A percentile compares a stretch with the other conserved stretches of the same genome.
Conservation (phyloP, 495 filamentous ascomycete genomes). For the Penicillium steckii region DNA sequence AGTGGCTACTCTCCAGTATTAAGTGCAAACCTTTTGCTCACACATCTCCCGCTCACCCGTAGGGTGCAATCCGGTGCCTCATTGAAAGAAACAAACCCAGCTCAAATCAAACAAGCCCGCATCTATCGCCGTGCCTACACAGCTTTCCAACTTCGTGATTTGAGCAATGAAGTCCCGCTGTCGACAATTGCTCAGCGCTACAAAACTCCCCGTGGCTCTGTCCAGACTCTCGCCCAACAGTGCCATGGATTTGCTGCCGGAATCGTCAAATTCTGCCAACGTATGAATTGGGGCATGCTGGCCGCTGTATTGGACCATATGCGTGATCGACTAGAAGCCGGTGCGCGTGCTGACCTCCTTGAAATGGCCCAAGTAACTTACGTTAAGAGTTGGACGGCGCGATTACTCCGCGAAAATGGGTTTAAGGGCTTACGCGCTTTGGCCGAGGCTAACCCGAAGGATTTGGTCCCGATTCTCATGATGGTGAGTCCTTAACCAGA, state of each 20-base stretch:
- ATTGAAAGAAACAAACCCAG: slow-evolving; percentile 60
- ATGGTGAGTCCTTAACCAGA: slow-evolving; percentile 45
- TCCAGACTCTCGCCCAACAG: slow-evolving; percentile 72
- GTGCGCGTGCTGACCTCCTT: slow-evolving; percentile 70
- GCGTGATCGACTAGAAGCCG: slow-evolving; percentile 70
- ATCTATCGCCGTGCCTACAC: slow-evolving; percentile 78
- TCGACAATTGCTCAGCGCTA: slow-evolving; percentile 69
- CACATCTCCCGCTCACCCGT: background rate
- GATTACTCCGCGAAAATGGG: slow-evolving; percentile 76
- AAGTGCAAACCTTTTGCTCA: background rate
- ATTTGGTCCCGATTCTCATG: slow-evolving; percentile 67
- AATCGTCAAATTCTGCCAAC: slow-evolving; percentile 72
- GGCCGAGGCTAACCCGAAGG: slow-evolving; percentile 65
- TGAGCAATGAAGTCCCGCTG: slow-evolving; percentile 77
- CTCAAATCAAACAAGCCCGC: slow-evolving; percentile 58
- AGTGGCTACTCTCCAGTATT: background rate
- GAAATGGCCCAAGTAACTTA: slow-evolving; percentile 72
- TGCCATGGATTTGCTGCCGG: slow-evolving; percentile 79
- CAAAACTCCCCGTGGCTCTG: slow-evolving; percentile 63
- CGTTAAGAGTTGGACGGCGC: slow-evolving; percentile 75
- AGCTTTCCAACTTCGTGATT: slow-evolving; percentile 75
- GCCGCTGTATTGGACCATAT: slow-evolving; percentile 78
- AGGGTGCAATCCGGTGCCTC: slow-evolving; percentile 64
- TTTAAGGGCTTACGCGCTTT: slow-evolving; percentile 65
- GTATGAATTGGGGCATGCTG: slow-evolving; percentile 73